Evolutionary conservation across 2,329 filamentous ascomycete genomes (phyloP).

Genomic region (Blastomyces parvus): DNA sequence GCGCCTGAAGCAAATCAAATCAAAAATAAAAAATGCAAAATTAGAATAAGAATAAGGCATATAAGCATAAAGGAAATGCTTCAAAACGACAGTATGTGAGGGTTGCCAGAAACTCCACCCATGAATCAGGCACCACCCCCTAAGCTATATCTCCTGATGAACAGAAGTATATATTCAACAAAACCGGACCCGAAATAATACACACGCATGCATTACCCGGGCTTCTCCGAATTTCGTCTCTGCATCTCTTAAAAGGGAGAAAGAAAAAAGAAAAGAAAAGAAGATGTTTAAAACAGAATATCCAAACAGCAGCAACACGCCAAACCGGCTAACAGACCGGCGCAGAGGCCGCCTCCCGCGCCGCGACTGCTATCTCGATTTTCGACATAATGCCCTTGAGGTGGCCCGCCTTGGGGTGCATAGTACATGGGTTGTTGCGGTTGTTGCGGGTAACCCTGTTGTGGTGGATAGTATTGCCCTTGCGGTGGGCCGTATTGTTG

Average conservation of each 20-base stretch:
- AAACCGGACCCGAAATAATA: not conserved
- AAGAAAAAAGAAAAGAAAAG: not conserved
- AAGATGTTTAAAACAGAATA: slow-evolving; percentile 30
- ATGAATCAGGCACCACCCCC: not conserved
- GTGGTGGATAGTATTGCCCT: slow-evolving; percentile 4
- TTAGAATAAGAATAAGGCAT: not conserved
- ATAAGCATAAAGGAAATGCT: not conserved
- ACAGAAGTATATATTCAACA: not conserved
- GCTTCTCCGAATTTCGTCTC: not conserved
- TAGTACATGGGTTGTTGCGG: slow-evolving; percentile 30
- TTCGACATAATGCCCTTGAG: slow-evolving; percentile 31
- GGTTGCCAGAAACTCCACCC: not conserved
- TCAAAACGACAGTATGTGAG: not conserved
- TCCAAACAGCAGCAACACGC: slow-evolving; percentile 45
- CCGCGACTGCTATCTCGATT: slow-evolving; percentile 25
- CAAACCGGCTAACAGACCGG: slow-evolving; percentile 39
- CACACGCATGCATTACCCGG: not conserved
- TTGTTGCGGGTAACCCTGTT: slow-evolving; percentile 17
- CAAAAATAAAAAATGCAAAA: not conserved
- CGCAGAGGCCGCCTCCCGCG: slow-evolving; percentile 32
- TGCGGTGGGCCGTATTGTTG: slow-evolving; percentile 1
- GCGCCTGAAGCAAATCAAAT: not conserved
- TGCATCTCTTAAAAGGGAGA: not conserved
- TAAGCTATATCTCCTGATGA: not conserved
- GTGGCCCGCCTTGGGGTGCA: slow-evolving; percentile 30